These are phyloP conservation scores for Claviceps arundinis DNA, from an alignment of 2,329 filamentous ascomycete genomes.

Conservation along the genomic window DNA sequence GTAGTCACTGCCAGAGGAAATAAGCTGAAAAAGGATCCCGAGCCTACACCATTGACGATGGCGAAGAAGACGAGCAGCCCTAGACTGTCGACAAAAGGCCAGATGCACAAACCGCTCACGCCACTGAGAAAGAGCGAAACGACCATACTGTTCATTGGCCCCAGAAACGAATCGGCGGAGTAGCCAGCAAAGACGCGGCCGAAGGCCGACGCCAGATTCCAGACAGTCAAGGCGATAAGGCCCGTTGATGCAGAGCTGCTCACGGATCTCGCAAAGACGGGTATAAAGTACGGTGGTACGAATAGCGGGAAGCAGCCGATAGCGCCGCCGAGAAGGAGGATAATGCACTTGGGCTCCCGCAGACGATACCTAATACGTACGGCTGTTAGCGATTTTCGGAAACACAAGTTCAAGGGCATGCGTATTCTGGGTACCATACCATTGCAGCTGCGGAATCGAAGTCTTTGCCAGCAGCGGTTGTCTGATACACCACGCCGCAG, in stretches of 20 bases:
- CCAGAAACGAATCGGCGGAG: slow-evolving; percentile 13
- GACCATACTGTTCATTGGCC: slow-evolving; percentile 15
- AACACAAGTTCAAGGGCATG: neutral
- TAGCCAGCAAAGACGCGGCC: slow-evolving; percentile 15
- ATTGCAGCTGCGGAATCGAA: slow-evolving; percentile 11
- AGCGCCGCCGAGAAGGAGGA: slow-evolving; percentile 12
- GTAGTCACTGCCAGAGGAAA: slow-evolving; percentile 12
- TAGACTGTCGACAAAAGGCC: slow-evolving; percentile 14
- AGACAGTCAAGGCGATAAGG: slow-evolving; percentile 12
- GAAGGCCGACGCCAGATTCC: slow-evolving; percentile 16
- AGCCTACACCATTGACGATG: slow-evolving; percentile 15
- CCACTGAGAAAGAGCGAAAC: slow-evolving; percentile 14
- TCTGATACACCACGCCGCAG: slow-evolving; percentile 13
- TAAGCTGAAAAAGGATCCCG: slow-evolving; percentile 17
- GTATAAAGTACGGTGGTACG: slow-evolving; percentile 17
- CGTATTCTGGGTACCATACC: slow-evolving; percentile 6
- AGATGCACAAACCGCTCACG: slow-evolving; percentile 13
- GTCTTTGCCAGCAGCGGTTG: slow-evolving; percentile 5
- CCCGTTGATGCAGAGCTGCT: slow-evolving; percentile 10
- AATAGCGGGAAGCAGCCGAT: slow-evolving; percentile 15
- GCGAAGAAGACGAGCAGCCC: slow-evolving; percentile 12
- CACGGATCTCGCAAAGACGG: slow-evolving; percentile 14
- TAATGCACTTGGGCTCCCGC: slow-evolving; percentile 11
- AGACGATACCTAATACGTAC: slow-evolving; percentile 13
- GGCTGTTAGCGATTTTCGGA: neutral